Conservation (phyloP, 1,284 basidiomycete species). For the Sporisorium graminicola region DNA sequence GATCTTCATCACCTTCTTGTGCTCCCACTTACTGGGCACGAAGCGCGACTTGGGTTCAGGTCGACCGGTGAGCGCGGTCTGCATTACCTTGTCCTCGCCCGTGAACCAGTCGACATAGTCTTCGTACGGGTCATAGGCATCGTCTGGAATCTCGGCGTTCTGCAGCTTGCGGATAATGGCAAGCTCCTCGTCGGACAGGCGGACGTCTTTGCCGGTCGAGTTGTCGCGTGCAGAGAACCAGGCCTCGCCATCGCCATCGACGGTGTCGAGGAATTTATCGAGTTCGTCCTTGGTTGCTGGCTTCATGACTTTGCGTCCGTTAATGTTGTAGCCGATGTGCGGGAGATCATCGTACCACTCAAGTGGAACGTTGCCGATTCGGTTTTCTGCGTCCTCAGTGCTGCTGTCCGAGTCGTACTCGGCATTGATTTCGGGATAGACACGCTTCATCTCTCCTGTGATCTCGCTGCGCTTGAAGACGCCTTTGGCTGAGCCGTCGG, state of each 20-base stretch:
- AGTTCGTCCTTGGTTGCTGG: constrained; percentile 96
- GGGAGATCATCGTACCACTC: constrained; percentile 99
- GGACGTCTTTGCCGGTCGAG: constrained; percentile 85
- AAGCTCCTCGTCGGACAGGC: constrained; percentile 89
- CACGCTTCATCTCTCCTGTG: constrained; percentile 86
- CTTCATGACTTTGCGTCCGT: constrained; percentile 92
- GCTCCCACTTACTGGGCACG: constrained; percentile 99
- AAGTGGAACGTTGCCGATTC: constrained; percentile 93
- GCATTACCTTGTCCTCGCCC: constrained; percentile 90
- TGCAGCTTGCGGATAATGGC: constrained; percentile 94
- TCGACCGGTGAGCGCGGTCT: constrained; percentile 89
- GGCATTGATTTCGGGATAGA: constrained; percentile 92
- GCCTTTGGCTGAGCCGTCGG: constrained; percentile 69
- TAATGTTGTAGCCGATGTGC: constrained; percentile 97
- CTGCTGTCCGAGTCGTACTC: constrained; percentile 97
- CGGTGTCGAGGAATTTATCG: constrained; percentile 94
- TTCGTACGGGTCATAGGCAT: constrained; percentile 83
- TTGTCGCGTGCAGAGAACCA: constrained; percentile 97
- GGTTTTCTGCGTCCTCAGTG: constrained; percentile 93
- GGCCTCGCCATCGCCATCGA: constrained; percentile 85
- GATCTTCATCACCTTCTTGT: constrained; percentile 99
- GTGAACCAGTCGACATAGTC: constrained; percentile 97
- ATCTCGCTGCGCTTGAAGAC: constrained; percentile 78
- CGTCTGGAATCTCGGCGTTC: constrained; percentile 90
- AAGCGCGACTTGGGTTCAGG: constrained; percentile 97